Evolutionary conservation across 306 rosid species (phyloP), one percentile per base, ranked within the genome.

Genomic region (Vigna unguiculata): DNA sequence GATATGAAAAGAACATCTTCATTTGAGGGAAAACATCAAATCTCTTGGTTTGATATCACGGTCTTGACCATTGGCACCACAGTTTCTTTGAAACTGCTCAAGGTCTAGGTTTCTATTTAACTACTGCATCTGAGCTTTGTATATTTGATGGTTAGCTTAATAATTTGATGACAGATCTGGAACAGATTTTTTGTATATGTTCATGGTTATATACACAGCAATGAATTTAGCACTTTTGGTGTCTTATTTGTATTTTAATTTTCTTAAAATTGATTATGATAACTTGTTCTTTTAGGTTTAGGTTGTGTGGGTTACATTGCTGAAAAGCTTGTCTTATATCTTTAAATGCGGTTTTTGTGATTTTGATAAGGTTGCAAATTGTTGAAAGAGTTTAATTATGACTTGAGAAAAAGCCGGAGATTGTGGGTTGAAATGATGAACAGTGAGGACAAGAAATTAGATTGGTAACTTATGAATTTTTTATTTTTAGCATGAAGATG

Each of bases 131-230:
- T 24, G 25, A 24, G 1, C 1, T 24, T 2, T 1, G 1, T 24
- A 24, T 24, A 24, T 24, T 24, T 5, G 34, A 49, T 12, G 51
- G 52, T 19, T 65, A 7, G 13, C 17, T 53, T 47, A 58, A 69
- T 28, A 34, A 52, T 41, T 14, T 45, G 69, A 55, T 55, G 28
- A 36, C 17, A 45, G 43, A 62, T 10, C 21, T 54, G 36, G 64
- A 54, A 62, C 36, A 17, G 49, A 61, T 20, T 45, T 72, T 76
- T 69, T 84, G 82, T 73, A 36, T 64, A 38, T 76, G 49, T 19
- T 70, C 59, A 54, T 81, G 60, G 8, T 64, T 71, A 53, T 62
- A 17, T 49, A 70, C n/a, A 58, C 48, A 17, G 24, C 20, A 52
- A 51, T 64, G 60, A 72, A 53, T 15, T 11, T 67, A 80, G 53